Evolutionary conservation across 164 flowering plant genomes (phyloP), one percentile per base, ranked within the genome.

Genomic region (Nymphaea colorata): DNA sequence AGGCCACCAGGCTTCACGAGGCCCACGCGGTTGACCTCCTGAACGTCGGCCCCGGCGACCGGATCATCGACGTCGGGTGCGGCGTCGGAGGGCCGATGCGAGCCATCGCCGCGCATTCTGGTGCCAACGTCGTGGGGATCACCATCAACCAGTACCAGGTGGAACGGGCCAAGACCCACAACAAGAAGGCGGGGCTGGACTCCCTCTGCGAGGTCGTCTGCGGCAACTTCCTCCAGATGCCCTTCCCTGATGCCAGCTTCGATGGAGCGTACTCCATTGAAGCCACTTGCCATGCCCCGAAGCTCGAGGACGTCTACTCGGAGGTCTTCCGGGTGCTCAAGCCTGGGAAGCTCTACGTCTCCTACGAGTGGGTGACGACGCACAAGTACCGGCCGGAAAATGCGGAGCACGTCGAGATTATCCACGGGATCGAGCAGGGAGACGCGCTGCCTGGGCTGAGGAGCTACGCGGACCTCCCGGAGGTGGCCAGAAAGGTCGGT

Each of bases 1-100:
- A 89, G 0, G 88, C 93, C 67, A 93, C 98, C 63, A 79, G 90
- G 57, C 62, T 82, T 65, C 98, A 91, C 75, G 97, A 93, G 71
- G 89, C 86, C 73, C 83, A 79, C 88, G 96, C 93, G 73, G 97
- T 82, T 42, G 94, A 91, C 79, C 90, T 91, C 42, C 72, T 93
- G 65, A 41, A 73, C 55, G 94, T 79, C 17, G 72, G 71, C 15
- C 82, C 94, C 41, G 94, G 91, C 0, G 61, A 77, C 3, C 66
- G 75, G 3, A 81, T 93, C 61, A 77, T 93, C 8, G 98, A 93
- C 76, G 97, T 83, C 12, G 98, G 98, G 3, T 93, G 98, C 76
- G 98, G 98, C 7, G 96, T 93, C 14, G 98, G 98, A 1, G 98
- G 96, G 0, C 98, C 98, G 18, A 90, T 93, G 98, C 81, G 96